Evolutionary conservation across 208 protist species (phyloP).

Genomic region (Trypanosoma avium): DNA sequence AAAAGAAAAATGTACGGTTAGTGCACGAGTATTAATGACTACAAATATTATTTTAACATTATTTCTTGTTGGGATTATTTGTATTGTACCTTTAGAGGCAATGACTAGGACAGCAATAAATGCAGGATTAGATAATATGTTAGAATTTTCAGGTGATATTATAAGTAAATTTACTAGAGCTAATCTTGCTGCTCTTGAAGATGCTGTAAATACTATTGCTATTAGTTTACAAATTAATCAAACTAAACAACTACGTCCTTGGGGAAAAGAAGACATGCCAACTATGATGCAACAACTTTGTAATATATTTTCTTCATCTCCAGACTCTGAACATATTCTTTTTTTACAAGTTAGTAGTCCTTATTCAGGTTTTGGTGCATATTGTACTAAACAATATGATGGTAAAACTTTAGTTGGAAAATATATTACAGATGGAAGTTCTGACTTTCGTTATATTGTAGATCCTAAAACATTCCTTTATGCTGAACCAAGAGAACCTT

Average conservation of each 20-base stretch:
- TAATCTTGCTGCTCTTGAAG: slow-evolving; percentile 30
- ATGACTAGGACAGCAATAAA: slow-evolving; percentile 27
- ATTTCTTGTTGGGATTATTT: slow-evolving; percentile 31
- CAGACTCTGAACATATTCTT: slow-evolving; percentile 22
- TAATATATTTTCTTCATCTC: neutral
- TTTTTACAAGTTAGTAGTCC: slow-evolving; percentile 56
- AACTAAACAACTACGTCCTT: slow-evolving; percentile 19
- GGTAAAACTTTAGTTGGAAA: slow-evolving; percentile 29
- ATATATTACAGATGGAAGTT: slow-evolving; percentile 33
- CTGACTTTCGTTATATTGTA: slow-evolving; percentile 42
- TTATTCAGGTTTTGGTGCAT: slow-evolving; percentile 56
- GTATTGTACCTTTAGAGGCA: slow-evolving; percentile 40
- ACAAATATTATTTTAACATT: slow-evolving; percentile 38
- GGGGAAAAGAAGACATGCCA: slow-evolving; percentile 45
- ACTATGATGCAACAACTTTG: slow-evolving; percentile 52
- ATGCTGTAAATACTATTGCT: slow-evolving; percentile 28
- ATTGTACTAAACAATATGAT: slow-evolving; percentile 57
- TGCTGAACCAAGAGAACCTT: slow-evolving; percentile 23
- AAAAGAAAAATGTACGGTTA: slow-evolving; percentile 12
- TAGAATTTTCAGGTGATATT: slow-evolving; percentile 20
- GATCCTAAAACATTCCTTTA: slow-evolving; percentile 28
- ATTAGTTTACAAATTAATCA: slow-evolving; percentile 24
- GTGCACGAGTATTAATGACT: slow-evolving; percentile 25
- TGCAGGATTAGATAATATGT: slow-evolving; percentile 26
- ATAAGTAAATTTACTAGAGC: slow-evolving; percentile 27